phyloP scores from a whole-genome alignment of 2,329 filamentous ascomycete species.

The Diaporthe vaccinii region DNA sequence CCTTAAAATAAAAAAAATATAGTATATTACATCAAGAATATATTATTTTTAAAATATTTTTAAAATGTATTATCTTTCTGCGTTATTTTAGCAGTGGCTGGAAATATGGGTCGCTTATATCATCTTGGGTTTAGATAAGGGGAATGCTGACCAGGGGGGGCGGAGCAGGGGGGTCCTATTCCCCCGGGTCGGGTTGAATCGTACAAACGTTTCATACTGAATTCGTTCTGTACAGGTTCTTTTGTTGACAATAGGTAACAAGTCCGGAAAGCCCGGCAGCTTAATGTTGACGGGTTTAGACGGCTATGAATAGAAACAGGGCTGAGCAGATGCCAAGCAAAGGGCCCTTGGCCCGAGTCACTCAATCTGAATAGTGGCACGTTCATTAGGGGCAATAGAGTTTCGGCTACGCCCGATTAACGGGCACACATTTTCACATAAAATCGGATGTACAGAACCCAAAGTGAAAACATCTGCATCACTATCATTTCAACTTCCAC shows the following conservation, averaged over 20 bases:
- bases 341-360: neutral
- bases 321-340: slow-evolving; percentile 16
- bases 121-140: no score
- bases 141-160: no score
- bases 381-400: slow-evolving; percentile 11
- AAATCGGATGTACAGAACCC: neutral
- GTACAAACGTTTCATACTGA: no score
- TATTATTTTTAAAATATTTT: no score
- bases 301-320: slow-evolving; percentile 23
- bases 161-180: no score
- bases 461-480: neutral
- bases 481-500: neutral
- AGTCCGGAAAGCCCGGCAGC: neutral
- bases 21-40: no score
- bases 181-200: no score
- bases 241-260: no score
- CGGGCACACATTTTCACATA: neutral
- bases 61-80: no score
- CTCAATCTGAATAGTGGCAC: slow-evolving; percentile 17
- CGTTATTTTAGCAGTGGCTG: no score
- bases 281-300: neutral
- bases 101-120: no score
- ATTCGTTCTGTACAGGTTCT: neutral
- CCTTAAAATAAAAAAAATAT: no score
- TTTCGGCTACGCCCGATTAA: slow-evolving; percentile 9